phyloP scores from a whole-genome alignment of 179 eudicot species.

The Spergularia azorica region DNA sequence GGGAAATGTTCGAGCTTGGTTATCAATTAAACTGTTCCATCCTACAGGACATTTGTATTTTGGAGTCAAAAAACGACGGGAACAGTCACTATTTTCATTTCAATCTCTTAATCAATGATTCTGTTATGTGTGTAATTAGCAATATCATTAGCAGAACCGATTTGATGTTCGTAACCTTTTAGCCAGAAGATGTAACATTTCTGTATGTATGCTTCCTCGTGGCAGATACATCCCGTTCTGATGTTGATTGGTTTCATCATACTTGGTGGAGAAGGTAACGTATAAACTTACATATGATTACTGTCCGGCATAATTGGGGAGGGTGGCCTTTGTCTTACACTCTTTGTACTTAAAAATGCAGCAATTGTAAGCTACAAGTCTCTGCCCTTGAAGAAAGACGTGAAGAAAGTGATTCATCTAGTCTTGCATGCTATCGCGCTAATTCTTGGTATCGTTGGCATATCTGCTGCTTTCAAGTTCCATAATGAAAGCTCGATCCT shows the following conservation, averaged over 20 bases:
- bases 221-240: constrained; percentile 84
- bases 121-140: too few species aligned
- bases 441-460: constrained; percentile 77
- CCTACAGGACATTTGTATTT: too few species aligned
- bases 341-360: constrained; percentile 32
- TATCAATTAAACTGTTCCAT: background rate
- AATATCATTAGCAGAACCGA: background rate
- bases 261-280: constrained; percentile 89
- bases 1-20: background rate
- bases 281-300: background rate
- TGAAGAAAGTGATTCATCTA: constrained; percentile 69
- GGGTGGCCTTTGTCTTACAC: background rate
- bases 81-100: too few species aligned
- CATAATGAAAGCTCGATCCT: constrained; percentile 78
- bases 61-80: too few species aligned
- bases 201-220: background rate
- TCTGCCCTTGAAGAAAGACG: constrained; percentile 59
- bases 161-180: background rate
- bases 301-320: background rate
- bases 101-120: too few species aligned
- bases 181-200: background rate
- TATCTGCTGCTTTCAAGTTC: constrained; percentile 77
- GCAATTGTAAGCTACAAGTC: constrained; percentile 71
- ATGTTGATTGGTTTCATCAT: constrained; percentile 81
- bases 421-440: constrained; percentile 70